Conservation (phyloP, 805 yeast species). For the Candida sanyiensis region DNA sequence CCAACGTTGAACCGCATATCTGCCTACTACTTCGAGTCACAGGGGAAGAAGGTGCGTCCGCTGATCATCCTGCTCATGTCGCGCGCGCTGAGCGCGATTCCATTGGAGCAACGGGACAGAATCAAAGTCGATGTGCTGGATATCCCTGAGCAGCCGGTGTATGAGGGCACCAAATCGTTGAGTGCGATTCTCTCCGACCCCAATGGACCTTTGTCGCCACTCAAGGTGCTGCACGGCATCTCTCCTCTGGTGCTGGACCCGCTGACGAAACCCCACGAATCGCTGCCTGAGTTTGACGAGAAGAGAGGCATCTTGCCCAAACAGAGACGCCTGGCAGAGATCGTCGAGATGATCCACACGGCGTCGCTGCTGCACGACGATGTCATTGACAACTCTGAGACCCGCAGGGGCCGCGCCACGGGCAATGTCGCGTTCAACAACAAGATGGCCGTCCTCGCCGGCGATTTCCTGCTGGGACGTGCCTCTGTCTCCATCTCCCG, state of each 20-base stretch:
- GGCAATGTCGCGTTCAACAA: slow-evolving; percentile 94
- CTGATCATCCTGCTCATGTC: slow-evolving; percentile 77
- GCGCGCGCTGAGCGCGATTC: slow-evolving; percentile 74
- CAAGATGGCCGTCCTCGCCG: slow-evolving; percentile 96
- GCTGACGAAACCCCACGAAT: slow-evolving; percentile 70
- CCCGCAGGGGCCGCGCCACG: slow-evolving; percentile 83
- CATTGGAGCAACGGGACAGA: slow-evolving; percentile 59
- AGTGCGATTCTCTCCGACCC: slow-evolving; percentile 44
- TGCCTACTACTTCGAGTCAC: slow-evolving; percentile 92
- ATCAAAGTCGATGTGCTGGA: slow-evolving; percentile 56
- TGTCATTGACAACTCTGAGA: slow-evolving; percentile 85
- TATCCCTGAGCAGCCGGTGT: slow-evolving; percentile 61
- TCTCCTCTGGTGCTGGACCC: slow-evolving; percentile 86
- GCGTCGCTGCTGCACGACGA: slow-evolving; percentile 95
- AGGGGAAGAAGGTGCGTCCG: slow-evolving; percentile 94
- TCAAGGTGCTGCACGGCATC: slow-evolving; percentile 80
- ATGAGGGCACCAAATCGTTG: slow-evolving; percentile 48
- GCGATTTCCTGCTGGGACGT: slow-evolving; percentile 90
- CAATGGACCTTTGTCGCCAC: slow-evolving; percentile 67
- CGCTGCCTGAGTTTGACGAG: slow-evolving; percentile 53
- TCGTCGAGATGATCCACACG: slow-evolving; percentile 97
- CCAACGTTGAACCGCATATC: slow-evolving; percentile 89
- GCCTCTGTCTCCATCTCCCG: slow-evolving; percentile 96
- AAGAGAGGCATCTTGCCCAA: slow-evolving; percentile 82
- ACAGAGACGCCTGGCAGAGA: slow-evolving; percentile 92